Conservation (phyloP, 345 rosid genomes). For the Arabidopsis thaliana region DNA sequence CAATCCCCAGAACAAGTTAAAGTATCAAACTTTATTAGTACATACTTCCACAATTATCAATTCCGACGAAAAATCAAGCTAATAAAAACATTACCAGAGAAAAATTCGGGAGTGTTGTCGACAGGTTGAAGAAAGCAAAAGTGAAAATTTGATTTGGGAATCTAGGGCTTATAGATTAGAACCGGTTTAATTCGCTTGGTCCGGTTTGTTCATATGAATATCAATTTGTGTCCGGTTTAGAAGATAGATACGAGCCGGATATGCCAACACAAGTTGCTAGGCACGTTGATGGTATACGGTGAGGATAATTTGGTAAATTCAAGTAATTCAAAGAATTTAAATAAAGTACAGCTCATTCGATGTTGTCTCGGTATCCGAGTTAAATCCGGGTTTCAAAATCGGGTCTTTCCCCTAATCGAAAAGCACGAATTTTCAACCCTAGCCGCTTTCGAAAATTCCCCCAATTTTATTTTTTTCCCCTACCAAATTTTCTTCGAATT, state of each 20-base stretch:
- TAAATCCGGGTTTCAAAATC: conserved; percentile 48
- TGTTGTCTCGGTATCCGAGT: conserved; percentile 49
- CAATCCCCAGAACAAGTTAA: conserved; percentile 28
- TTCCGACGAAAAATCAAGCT: conserved; percentile 2
- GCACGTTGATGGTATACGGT: conserved; percentile 39
- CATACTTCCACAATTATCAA: background rate
- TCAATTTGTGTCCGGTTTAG: conserved; percentile 26
- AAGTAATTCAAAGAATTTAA: background rate
- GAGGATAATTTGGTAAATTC: conserved; percentile 36
- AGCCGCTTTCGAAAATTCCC: conserved; percentile 40
- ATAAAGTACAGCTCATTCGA: conserved; percentile 43
- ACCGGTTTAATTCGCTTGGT: conserved; percentile 20
- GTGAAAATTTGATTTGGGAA: conserved; percentile 34
- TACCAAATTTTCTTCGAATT: conserved; percentile 25
- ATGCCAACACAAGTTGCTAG: conserved; percentile 42
- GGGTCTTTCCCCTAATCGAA: conserved; percentile 45
- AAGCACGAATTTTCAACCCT: conserved; percentile 46
- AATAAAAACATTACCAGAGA: background rate
- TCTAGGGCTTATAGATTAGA: conserved; percentile 37
- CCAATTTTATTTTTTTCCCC: conserved; percentile 20
- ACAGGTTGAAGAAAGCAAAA: conserved; percentile 29
- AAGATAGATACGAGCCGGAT: conserved; percentile 29
- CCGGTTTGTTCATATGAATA: conserved; percentile 26
- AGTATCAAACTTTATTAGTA: conserved; percentile 16
- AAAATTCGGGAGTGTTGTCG: conserved; percentile 18